These are phyloP conservation scores for Pseudogymnoascus sp. DNA, from an alignment of 2,329 filamentous ascomycete species.

Conservation along the genomic window DNA sequence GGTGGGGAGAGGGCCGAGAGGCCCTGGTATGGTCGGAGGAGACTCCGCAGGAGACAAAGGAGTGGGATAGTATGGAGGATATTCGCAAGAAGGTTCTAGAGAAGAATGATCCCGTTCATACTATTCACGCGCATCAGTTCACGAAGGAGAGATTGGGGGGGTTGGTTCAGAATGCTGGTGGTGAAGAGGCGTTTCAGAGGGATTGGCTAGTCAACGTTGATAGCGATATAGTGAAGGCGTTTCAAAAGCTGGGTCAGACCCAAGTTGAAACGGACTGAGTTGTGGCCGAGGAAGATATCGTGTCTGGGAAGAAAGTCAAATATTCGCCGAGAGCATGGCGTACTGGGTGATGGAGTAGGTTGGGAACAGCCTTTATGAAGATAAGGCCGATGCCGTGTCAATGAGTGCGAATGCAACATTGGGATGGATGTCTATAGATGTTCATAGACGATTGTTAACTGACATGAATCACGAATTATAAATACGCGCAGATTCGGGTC, in stretches of 20 bases:
- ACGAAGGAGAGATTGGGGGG: constrained; percentile 53
- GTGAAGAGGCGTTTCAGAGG: constrained; percentile 56
- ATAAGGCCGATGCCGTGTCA: neutral
- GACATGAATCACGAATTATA: neutral
- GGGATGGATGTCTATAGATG: neutral
- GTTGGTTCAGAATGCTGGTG: constrained; percentile 52
- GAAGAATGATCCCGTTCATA: constrained; percentile 58
- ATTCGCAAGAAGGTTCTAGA: constrained; percentile 44
- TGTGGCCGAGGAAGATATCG: neutral
- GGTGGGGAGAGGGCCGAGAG: constrained; percentile 43
- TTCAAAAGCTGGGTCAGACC: constrained; percentile 36
- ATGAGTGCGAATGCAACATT: neutral
- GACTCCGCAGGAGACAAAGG: constrained; percentile 35
- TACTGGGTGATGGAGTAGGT: neutral
- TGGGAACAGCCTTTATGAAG: neutral
- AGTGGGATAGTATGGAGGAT: constrained; percentile 34
- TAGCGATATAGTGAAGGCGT: constrained; percentile 59
- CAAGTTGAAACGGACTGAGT: neutral
- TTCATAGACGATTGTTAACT: neutral
- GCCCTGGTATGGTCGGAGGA: constrained; percentile 44
- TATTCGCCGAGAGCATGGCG: neutral
- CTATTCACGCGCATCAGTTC: constrained; percentile 54
- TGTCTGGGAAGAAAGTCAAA: neutral
- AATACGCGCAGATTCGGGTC: neutral
- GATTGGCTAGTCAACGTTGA: constrained; percentile 70